Evolutionary conservation across 176 grass and related monocot species (phyloP).

Genomic region (Phragmites australis): DNA sequence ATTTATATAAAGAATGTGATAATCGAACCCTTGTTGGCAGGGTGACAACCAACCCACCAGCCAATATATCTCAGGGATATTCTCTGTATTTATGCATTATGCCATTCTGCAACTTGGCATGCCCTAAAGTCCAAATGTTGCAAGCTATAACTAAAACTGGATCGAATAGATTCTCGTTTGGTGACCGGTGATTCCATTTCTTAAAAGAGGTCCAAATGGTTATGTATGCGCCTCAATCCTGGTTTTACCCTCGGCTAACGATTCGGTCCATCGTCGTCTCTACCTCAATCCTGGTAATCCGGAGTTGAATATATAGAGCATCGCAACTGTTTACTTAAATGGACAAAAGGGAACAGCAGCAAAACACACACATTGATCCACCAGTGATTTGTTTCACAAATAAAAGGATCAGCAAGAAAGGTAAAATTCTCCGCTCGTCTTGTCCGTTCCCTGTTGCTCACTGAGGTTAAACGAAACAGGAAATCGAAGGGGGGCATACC

Average conservation of each 20-base stretch:
- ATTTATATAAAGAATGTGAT: too few species aligned
- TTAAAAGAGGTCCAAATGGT: background rate
- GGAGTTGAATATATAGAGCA: constrained; percentile 4
- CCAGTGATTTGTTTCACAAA: background rate
- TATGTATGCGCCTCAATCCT: background rate
- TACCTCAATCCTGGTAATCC: background rate
- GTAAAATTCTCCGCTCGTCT: background rate
- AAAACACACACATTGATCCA: constrained; percentile 2
- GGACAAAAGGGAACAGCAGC: background rate
- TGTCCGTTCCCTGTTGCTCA: background rate
- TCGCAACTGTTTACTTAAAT: background rate
- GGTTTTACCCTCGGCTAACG: background rate
- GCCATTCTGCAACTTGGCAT: background rate
- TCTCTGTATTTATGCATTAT: background rate
- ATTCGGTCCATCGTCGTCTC: background rate
- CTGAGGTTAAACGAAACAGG: background rate
- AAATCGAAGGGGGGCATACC: background rate
- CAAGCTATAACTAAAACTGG: background rate
- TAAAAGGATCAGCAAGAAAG: background rate
- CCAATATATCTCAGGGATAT: too few species aligned
- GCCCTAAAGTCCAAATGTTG: background rate
- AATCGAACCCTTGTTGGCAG: too few species aligned
- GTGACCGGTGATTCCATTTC: background rate
- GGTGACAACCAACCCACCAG: too few species aligned
- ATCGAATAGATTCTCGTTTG: background rate